Evolutionary conservation across 2,329 filamentous ascomycete species (phyloP), one percentile per base, ranked within the genome.

Genomic region (Aspergillus costaricaensis): DNA sequence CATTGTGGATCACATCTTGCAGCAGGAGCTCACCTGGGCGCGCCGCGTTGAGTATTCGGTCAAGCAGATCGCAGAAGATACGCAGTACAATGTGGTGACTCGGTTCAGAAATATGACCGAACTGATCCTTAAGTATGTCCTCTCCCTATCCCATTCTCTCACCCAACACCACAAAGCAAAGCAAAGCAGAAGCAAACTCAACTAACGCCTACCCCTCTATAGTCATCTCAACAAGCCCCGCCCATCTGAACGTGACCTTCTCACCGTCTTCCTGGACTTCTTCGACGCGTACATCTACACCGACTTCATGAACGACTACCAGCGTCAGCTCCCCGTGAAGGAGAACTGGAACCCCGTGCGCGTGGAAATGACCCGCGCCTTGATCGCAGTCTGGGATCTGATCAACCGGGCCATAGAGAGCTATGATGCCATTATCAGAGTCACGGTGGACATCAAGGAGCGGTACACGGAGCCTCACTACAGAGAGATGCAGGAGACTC

Each of bases 251-350:
- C 56, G 64, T 5, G 55, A 32, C 5, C 62, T 74, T 4, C 65
- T 74, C 1, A 25, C 51, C 19, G 36, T 67, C 43, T 69, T 68
- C 47, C 55, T 66, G 30, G 62, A 69, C 7, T 57, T 74, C 2
- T 74, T 66, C 47, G 70, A 73, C 10, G 51, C 61, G n/a, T 70
- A 66, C 62, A 44, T 74, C 32, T 70, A 68, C 57, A 63, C 53
- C 4, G 53, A 64, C 15, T 73, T 71, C 44, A 52, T 71, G 6
- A 48, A 54, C 14, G 58, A 65, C 14, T 62, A 65, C 43, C 66
- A 67, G 55, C 55, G 58, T 2, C 65, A 67, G n/a, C 51, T 68
- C n/a, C 10, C 62, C 4, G 44, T 14, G 0, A 61, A 70, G 27
- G 57, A 58, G 0, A 38, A 43, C 1, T 19, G 61, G 8, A 47